Conservation (phyloP, 179 eudicot genomes). For the Silene coronaria region DNA sequence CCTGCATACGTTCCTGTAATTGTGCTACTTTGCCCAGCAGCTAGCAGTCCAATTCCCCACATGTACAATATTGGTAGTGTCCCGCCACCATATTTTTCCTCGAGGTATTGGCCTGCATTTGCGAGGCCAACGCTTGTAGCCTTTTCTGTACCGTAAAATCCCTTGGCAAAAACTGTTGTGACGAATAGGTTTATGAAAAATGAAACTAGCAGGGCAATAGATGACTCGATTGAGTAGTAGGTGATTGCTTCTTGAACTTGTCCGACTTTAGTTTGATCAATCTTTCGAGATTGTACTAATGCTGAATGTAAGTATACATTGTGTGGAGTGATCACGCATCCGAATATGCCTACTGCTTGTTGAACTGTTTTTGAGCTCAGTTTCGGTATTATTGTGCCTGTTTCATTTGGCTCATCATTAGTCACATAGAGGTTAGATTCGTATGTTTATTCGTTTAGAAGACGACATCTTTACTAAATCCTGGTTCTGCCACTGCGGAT, state of each 20-base stretch:
- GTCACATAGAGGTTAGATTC: too few relatives aligned
- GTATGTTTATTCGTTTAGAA: too few relatives aligned
- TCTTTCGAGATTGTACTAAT: slow-evolving; percentile 60
- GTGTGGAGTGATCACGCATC: slow-evolving; percentile 72
- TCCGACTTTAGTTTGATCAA: slow-evolving; percentile 47
- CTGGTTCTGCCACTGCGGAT: too few relatives aligned
- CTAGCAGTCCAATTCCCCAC: slow-evolving; percentile 68
- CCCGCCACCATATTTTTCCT: slow-evolving; percentile 67
- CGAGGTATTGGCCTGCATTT: slow-evolving; percentile 66
- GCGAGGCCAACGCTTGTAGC: slow-evolving; percentile 56
- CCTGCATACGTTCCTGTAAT: slow-evolving; percentile 94
- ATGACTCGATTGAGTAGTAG: slow-evolving; percentile 61
- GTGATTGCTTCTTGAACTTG: slow-evolving; percentile 60
- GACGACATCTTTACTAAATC: too few relatives aligned
- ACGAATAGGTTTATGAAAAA: slow-evolving; percentile 58
- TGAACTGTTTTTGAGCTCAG: slow-evolving; percentile 51
- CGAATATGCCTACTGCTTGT: slow-evolving; percentile 67
- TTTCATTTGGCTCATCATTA: background rate
- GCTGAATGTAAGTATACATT: slow-evolving; percentile 70
- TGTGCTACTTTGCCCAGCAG: slow-evolving; percentile 77
- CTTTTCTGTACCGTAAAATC: slow-evolving; percentile 49
- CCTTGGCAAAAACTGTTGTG: slow-evolving; percentile 69
- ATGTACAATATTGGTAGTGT: slow-evolving; percentile 54
- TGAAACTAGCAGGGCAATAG: slow-evolving; percentile 48
- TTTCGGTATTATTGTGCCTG: slow-evolving; percentile 59